A percentile compares a stretch with the other conserved stretches of the same genome.
phyloP scores from a whole-genome alignment of 768 basidiomycete genomes.

The Cytidiella melzeri region DNA sequence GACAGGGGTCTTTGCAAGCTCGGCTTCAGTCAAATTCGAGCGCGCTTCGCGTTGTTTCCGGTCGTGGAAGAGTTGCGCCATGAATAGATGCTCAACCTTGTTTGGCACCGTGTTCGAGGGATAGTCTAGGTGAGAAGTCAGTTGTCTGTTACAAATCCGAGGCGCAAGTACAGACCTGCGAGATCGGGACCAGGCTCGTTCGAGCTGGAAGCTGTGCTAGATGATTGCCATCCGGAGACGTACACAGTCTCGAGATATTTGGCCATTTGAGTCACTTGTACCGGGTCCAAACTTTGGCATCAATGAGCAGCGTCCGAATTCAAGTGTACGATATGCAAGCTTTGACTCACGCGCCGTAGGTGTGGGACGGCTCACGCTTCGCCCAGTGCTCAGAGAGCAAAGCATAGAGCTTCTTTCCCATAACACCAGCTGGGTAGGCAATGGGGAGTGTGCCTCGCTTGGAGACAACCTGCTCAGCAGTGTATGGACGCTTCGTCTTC shows the following conservation, averaged over 20 bases:
- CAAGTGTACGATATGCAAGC: not conserved
- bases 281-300: slow-evolving; percentile 82
- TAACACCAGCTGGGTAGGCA: slow-evolving; percentile 78
- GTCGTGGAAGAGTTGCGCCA: slow-evolving; percentile 98
- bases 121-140: slow-evolving; percentile 57
- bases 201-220: slow-evolving; percentile 87
- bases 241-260: slow-evolving; percentile 98
- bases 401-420: slow-evolving; percentile 82
- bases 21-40: slow-evolving; percentile 58
- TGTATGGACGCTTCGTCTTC: slow-evolving; percentile 85
- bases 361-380: slow-evolving; percentile 80
- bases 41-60: slow-evolving; percentile 89
- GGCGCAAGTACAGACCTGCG: slow-evolving; percentile 54
- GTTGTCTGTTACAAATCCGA: not conserved
- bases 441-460: slow-evolving; percentile 88
- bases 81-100: slow-evolving; percentile 97
- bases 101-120: slow-evolving; percentile 98
- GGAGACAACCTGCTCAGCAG: slow-evolving; percentile 86
- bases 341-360: slow-evolving; percentile 93
- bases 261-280: slow-evolving; percentile 99
- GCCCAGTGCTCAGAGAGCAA: slow-evolving; percentile 72
- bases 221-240: slow-evolving; percentile 94
- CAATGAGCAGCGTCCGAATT: not conserved
- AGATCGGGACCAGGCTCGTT: slow-evolving; percentile 99
- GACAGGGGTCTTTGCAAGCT: slow-evolving; percentile 61